These are phyloP conservation scores for Ananas comosus DNA, from an alignment of 176 grass and related monocot genomes.

Conservation along the genomic window DNA sequence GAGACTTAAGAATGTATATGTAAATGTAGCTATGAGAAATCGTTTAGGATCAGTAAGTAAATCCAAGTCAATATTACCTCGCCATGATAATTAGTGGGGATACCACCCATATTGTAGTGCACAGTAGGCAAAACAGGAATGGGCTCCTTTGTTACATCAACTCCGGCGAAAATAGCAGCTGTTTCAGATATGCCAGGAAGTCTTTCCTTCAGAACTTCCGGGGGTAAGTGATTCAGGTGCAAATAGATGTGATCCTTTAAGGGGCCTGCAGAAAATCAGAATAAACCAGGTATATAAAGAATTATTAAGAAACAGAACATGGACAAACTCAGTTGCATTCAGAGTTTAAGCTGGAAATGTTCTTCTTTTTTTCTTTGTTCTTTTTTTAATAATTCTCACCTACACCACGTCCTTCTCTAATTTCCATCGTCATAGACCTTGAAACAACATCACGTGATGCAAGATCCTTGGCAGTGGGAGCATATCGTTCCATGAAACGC, in stretches of 20 bases:
- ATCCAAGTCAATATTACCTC: slow-evolving; percentile 38
- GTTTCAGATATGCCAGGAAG: slow-evolving; percentile 98
- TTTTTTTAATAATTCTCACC: slow-evolving; percentile 23
- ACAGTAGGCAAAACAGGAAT: slow-evolving; percentile 97
- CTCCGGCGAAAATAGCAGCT: slow-evolving; percentile 93
- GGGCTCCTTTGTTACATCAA: slow-evolving; percentile 95
- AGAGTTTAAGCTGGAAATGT: slow-evolving; percentile 7
- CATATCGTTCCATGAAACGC: slow-evolving; percentile 80
- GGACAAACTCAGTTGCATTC: not conserved
- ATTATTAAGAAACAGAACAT: not conserved
- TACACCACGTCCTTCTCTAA: slow-evolving; percentile 67
- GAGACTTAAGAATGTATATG: not conserved
- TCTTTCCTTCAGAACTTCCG: slow-evolving; percentile 88
- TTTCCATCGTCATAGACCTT: slow-evolving; percentile 82
- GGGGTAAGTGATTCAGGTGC: slow-evolving; percentile 70
- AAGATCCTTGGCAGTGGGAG: slow-evolving; percentile 62
- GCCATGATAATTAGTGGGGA: slow-evolving; percentile 93
- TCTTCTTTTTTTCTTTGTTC: no score
- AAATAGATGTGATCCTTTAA: slow-evolving; percentile 91
- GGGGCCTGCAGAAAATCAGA: slow-evolving; percentile 41
- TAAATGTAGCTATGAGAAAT: not conserved
- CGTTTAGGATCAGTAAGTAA: not conserved
- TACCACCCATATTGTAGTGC: slow-evolving; percentile 98
- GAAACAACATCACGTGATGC: slow-evolving; percentile 82
- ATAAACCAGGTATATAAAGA: not conserved